Conservation (phyloP, 2,329 filamentous ascomycete species). For the Phyllosticta citribraziliensis region DNA sequence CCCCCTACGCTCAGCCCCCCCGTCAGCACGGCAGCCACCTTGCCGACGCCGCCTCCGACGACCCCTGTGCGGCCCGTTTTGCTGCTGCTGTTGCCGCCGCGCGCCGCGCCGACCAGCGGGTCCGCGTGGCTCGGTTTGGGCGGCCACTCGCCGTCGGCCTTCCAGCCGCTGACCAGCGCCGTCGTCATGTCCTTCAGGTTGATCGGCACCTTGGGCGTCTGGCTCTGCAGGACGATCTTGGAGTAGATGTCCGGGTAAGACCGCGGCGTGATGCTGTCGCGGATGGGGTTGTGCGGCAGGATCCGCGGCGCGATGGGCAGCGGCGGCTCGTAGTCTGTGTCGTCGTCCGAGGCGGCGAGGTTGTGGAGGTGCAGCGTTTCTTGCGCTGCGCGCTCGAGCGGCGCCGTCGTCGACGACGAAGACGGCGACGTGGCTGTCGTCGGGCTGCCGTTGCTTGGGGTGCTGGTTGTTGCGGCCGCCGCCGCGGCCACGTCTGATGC, state of each 20-base stretch:
- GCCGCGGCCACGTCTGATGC: not conserved
- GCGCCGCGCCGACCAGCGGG: slow-evolving; percentile 21
- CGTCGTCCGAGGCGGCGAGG: slow-evolving; percentile 6
- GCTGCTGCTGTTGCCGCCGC: not conserved
- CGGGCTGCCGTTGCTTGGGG: slow-evolving; percentile 17
- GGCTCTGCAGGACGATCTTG: slow-evolving; percentile 70
- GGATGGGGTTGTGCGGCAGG: slow-evolving; percentile 63
- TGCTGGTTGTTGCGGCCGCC: not conserved
- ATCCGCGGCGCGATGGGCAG: slow-evolving; percentile 67
- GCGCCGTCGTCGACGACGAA: not conserved
- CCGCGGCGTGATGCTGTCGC: slow-evolving; percentile 61
- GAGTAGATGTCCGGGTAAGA: slow-evolving; percentile 79
- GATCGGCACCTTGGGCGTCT: slow-evolving; percentile 79
- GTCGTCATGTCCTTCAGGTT: slow-evolving; percentile 74
- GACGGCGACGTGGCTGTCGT: slow-evolving; percentile 6
- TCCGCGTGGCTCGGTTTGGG: slow-evolving; percentile 48
- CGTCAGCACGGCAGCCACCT: slow-evolving; percentile 7
- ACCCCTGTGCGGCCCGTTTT: slow-evolving; percentile 24
- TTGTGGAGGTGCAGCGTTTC: not conserved
- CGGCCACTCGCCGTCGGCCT: slow-evolving; percentile 87
- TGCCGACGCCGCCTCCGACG: slow-evolving; percentile 4
- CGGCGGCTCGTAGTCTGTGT: slow-evolving; percentile 24
- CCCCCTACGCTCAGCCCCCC: not conserved
- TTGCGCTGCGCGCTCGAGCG: not conserved
- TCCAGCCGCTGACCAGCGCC: slow-evolving; percentile 83